A percentile compares a stretch with the other conserved stretches of the same genome.
phyloP scores from a whole-genome alignment of 2,329 filamentous ascomycete genomes.

The Coleophoma eucalyptorum region DNA sequence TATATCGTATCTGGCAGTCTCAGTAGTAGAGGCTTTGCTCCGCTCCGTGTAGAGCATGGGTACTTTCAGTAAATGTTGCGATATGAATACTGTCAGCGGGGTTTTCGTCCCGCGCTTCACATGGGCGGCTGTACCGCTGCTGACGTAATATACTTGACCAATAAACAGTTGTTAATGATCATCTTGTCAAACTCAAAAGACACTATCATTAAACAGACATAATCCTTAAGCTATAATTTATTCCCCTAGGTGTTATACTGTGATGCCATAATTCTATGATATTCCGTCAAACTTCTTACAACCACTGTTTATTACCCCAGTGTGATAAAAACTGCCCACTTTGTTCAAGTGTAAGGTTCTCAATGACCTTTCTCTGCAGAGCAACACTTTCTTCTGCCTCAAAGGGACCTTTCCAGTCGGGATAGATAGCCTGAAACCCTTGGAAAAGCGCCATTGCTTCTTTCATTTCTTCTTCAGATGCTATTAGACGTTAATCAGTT shows the following conservation, averaged over 20 bases:
- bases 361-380: slow-evolving; percentile 14
- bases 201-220: background rate
- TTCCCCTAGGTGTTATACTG: background rate
- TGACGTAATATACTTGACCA: too few species aligned
- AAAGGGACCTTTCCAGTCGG: slow-evolving; percentile 10
- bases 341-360: slow-evolving; percentile 11
- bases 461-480: background rate
- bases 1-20: background rate
- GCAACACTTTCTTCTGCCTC: slow-evolving; percentile 9
- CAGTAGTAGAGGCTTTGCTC: background rate
- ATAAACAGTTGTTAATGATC: too few species aligned
- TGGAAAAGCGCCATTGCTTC: background rate
- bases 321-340: slow-evolving; percentile 15
- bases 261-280: background rate
- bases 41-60: background rate
- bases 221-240: background rate
- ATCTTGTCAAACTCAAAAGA: too few species aligned
- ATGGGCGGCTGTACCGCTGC: too few species aligned
- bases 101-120: too few species aligned
- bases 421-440: slow-evolving; percentile 6
- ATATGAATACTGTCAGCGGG: too few species aligned
- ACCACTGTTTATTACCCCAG: slow-evolving; percentile 12
- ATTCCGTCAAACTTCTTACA: too few species aligned
- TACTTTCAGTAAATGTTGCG: too few species aligned
- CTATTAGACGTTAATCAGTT: background rate